Conservation (phyloP, 2,329 filamentous ascomycete species). For the Hypoxylon sp. region DNA sequence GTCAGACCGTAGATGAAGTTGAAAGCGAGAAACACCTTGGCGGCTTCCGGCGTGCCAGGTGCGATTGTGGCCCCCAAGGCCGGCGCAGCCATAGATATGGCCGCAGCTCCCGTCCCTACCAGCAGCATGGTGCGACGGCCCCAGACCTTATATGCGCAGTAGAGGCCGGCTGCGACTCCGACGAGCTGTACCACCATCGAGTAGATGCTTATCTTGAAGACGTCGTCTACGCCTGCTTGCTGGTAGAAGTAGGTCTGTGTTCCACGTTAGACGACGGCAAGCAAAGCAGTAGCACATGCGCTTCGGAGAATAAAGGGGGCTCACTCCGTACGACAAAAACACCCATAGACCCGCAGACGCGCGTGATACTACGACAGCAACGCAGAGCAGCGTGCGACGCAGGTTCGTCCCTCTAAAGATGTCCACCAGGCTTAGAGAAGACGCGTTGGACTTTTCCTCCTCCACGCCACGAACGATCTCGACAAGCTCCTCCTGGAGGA, state of each 20-base stretch:
- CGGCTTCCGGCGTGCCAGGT: constrained; percentile 28
- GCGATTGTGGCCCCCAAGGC: constrained; percentile 35
- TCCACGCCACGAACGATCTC: constrained; percentile 39
- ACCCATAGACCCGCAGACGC: constrained; percentile 43
- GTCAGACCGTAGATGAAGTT: constrained; percentile 33
- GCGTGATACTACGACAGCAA: constrained; percentile 35
- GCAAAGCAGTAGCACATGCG: neutral
- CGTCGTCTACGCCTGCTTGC: constrained; percentile 36
- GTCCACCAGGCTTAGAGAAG: constrained; percentile 27
- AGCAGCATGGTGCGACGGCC: constrained; percentile 39
- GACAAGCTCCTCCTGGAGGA: constrained; percentile 35
- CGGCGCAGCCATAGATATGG: constrained; percentile 33
- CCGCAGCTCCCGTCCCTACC: constrained; percentile 30
- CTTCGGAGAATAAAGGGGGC: constrained; percentile 16
- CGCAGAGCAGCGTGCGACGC: constrained; percentile 37
- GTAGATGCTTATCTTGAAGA: constrained; percentile 33
- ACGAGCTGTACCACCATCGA: constrained; percentile 29
- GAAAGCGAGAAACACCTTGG: constrained; percentile 34
- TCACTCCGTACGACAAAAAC: constrained; percentile 40
- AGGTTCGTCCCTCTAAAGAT: constrained; percentile 38
- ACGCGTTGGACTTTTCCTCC: constrained; percentile 35
- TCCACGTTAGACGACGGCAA: constrained; percentile 22
- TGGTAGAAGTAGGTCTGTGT: constrained; percentile 41
- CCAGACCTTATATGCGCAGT: constrained; percentile 32
- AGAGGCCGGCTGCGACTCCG: constrained; percentile 30